A percentile compares a stretch with the other conserved stretches of the same genome.
phyloP scores from a whole-genome alignment of 257 asterid species.

The Solanum commersonii region DNA sequence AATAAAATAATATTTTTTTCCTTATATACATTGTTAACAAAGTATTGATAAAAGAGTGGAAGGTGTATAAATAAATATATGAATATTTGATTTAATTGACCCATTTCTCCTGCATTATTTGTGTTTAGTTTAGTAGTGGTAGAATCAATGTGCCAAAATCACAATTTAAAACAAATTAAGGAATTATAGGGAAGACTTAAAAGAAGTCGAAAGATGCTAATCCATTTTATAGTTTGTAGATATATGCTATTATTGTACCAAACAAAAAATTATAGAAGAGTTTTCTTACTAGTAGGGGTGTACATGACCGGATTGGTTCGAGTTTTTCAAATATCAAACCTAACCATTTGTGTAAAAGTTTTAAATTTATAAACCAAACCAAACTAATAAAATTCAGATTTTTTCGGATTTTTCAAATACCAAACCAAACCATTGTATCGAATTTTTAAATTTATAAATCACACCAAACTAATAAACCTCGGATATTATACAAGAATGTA shows the following conservation, averaged over 20 bases:
- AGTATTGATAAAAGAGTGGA: no score
- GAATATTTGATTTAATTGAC: neutral
- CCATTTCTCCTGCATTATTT: neutral
- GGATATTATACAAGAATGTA: neutral
- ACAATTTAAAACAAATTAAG: neutral
- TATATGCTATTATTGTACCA: neutral
- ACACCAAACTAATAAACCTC: no score
- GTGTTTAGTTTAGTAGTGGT: neutral
- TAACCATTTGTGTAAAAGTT: no score
- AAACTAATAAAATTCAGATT: no score
- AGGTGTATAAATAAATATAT: neutral
- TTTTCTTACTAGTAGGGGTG: no score
- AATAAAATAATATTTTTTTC: neutral
- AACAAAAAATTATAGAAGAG: no score
- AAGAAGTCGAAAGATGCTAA: neutral
- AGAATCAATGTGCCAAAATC: neutral
- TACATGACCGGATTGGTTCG: no score
- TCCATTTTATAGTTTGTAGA: neutral
- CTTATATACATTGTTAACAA: neutral
- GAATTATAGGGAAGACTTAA: neutral
- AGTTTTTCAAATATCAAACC: no score
- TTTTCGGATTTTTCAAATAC: no score
- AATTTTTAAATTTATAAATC: no score
- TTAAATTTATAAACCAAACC: no score
- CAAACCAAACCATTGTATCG: no score